Evolutionary conservation across 2,329 filamentous ascomycete genomes (phyloP), one percentile per base, ranked within the genome.

Genomic region (Cladosporium sp.): DNA sequence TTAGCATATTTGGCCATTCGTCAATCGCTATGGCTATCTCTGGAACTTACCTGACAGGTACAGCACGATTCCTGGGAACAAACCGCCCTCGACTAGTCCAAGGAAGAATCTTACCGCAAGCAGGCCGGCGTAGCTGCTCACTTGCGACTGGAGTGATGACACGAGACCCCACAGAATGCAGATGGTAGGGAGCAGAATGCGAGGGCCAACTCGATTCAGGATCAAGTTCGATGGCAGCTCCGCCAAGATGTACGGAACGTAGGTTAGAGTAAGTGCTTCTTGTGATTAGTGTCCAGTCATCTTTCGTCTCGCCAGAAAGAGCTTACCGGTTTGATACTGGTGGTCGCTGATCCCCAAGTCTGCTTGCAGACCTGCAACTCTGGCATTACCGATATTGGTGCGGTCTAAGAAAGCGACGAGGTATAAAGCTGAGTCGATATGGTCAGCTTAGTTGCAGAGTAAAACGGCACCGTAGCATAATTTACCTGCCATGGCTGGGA

Each of bases 41-140:
- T n/a, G n/a, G n/a, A 19, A 4, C 36, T 2, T 28, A 51, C 75
- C 66, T 0, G 86, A 89, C 0, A 93, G 80, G 40, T 58, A 68
- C 65, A 60, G 70, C 66, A 55, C 72, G 63, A 39, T 63, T 22
- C 76, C 63, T 15, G 63, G 61, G 39, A 64, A 63, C 5, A 65
- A 47, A 22, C 64, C 62, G 7, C 89, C 78, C 72, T 93, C 89
- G 11, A 82, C 81, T 30, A 91, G 76, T 20, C 88, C 88, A 0
- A 71, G 62, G 40, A 70, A 64, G 15, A 65, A 61, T n/a, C 70
- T 61, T 19, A 61, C 63, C 12, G 63, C 66, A 11, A 68, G 61
- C 0, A 72, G 61, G 34, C 70, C 69, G 19, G 59, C 61, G 56
- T 65, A 70, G 47, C 62, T 69, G 40, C 64, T 55, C 5, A 71